Evolutionary conservation across 495 filamentous ascomycete genomes (phyloP).

Genomic region (Penicillium nucicola): DNA sequence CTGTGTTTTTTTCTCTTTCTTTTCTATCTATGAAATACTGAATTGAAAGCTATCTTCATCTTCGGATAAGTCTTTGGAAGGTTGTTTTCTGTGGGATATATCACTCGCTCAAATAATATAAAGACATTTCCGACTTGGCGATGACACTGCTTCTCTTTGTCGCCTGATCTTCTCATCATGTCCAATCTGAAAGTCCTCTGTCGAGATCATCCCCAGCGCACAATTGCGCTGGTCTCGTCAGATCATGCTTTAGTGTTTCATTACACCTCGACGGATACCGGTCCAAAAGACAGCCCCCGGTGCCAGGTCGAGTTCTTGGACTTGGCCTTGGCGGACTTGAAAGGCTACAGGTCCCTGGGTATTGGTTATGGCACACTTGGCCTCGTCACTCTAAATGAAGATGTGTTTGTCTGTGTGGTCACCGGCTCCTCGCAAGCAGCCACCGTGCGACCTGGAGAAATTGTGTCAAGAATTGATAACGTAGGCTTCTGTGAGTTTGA

Average conservation of each 20-base stretch:
- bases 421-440: slow-evolving; percentile 74
- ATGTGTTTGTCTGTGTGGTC: slow-evolving; percentile 92
- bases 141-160: slow-evolving; percentile 2
- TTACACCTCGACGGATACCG: slow-evolving; percentile 57
- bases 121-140: not conserved
- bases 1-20: not conserved
- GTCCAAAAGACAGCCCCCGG: slow-evolving; percentile 50
- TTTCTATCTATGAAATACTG: not conserved
- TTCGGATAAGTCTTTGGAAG: not conserved
- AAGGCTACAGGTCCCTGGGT: slow-evolving; percentile 69
- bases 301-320: slow-evolving; percentile 86
- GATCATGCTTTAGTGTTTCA: slow-evolving; percentile 81
- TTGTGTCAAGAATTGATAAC: slow-evolving; percentile 76
- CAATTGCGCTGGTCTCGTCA: slow-evolving; percentile 76
- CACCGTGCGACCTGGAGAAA: slow-evolving; percentile 80
- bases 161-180: slow-evolving; percentile 23
- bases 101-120: not conserved
- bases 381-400: slow-evolving; percentile 76
- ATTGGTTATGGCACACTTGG: slow-evolving; percentile 88
- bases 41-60: not conserved
- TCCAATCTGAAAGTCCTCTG: slow-evolving; percentile 39
- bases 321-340: slow-evolving; percentile 60
- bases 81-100: not conserved
- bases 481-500: slow-evolving; percentile 75
- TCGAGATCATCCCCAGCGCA: slow-evolving; percentile 72